phyloP scores from a whole-genome alignment of 2,329 filamentous ascomycete genomes.

The Xylaria sp. region DNA sequence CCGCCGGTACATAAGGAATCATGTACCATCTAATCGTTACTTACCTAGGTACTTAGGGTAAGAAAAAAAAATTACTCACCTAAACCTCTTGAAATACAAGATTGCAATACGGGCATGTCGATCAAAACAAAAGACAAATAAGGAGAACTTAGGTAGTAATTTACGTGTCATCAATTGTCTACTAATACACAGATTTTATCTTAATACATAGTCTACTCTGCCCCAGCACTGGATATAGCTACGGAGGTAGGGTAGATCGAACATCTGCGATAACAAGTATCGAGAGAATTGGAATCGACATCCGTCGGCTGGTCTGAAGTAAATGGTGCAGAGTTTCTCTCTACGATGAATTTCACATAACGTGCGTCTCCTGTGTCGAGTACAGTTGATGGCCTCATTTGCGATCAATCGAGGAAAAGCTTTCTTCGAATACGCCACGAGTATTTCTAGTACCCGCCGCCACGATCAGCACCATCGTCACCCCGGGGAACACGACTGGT shows the following conservation, averaged over 20 bases:
- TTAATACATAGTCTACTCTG: background rate
- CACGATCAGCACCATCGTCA: conserved; percentile 44
- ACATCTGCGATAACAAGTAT: background rate
- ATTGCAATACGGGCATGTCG: background rate
- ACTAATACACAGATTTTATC: conserved; percentile 16
- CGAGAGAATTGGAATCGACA: background rate
- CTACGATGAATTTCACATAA: background rate
- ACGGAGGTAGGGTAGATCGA: background rate
- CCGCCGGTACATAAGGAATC: no score
- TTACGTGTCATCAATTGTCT: background rate
- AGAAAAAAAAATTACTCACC: no score
- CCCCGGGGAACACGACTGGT: conserved; percentile 39
- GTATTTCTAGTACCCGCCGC: conserved; percentile 17
- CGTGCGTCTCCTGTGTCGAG: background rate
- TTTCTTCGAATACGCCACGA: conserved; percentile 35
- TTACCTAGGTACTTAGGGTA: background rate
- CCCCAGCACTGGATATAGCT: background rate
- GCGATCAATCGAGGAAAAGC: conserved; percentile 11
- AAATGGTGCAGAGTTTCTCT: background rate
- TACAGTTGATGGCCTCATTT: background rate
- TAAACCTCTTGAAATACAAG: no score
- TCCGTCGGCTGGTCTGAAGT: background rate
- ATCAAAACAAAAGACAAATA: background rate
- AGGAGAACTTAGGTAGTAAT: background rate
- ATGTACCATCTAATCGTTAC: no score